Conservation (phyloP, 345 rosid species). For the Turritis glabra region DNA sequence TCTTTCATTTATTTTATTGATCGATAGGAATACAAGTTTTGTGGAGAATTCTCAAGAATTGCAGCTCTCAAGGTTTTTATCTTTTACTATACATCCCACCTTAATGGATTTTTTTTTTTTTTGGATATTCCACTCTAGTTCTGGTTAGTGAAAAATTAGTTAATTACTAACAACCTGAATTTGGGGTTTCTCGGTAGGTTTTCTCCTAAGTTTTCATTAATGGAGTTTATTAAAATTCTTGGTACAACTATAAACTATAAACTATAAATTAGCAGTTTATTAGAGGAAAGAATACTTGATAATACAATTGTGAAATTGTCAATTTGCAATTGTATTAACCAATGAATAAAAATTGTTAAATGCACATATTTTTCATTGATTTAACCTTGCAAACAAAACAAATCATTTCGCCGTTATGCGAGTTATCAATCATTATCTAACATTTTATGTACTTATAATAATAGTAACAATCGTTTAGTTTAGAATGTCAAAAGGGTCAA, state of each 20-base stretch:
- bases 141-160: too few relatives aligned
- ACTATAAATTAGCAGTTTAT: background rate
- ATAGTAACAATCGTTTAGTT: conserved; percentile 17
- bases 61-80: background rate
- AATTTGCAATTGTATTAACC: background rate
- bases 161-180: background rate
- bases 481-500: conserved; percentile 1
- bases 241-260: background rate
- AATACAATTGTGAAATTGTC: too few relatives aligned
- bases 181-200: background rate
- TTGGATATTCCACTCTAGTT: background rate
- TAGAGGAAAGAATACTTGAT: too few relatives aligned
- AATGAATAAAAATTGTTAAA: background rate
- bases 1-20: background rate
- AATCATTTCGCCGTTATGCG: background rate
- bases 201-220: background rate
- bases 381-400: background rate
- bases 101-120: conserved; percentile 12
- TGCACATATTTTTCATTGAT: background rate
- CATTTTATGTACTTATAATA: background rate
- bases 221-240: background rate
- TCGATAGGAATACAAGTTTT: background rate
- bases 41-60: background rate
- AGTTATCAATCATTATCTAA: background rate
- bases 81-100: conserved; percentile 11